Percentiles rank a stretch among this genome's conserved stretches.
Conservation (phyloP, 805 yeast species). For the Myxozyma mucilagina region DNA sequence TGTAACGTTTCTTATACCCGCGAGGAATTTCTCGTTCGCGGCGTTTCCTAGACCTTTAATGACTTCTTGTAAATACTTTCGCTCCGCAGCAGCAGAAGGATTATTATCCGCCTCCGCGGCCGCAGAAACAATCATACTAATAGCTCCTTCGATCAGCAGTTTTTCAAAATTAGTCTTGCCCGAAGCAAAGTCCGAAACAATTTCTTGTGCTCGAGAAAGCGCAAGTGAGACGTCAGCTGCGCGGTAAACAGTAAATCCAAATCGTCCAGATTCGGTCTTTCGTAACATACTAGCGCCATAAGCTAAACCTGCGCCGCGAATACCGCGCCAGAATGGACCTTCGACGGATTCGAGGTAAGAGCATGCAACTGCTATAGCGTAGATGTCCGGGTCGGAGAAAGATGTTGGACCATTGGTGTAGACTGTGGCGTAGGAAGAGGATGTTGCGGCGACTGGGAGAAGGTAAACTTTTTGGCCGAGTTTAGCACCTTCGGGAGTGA, state of each 20-base stretch:
- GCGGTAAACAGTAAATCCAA: conserved; percentile 69
- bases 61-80: conserved; percentile 64
- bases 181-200: conserved; percentile 51
- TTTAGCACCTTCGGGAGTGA: conserved; percentile 56
- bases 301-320: conserved; percentile 91
- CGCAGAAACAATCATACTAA: conserved; percentile 70
- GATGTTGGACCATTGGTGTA: conserved; percentile 60
- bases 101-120: conserved; percentile 71
- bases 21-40: conserved; percentile 56
- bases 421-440: conserved; percentile 67
- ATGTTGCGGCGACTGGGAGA: conserved; percentile 78
- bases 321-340: conserved; percentile 96
- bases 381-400: conserved; percentile 59
- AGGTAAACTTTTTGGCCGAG: conserved; percentile 60
- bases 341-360: conserved; percentile 83
- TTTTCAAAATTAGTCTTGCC: conserved; percentile 59
- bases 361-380: conserved; percentile 68
- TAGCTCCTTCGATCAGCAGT: conserved; percentile 65
- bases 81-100: conserved; percentile 61
- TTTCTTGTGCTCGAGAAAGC: conserved; percentile 48
- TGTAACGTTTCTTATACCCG: conserved; percentile 51
- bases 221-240: conserved; percentile 79
- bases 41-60: conserved; percentile 70
- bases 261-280: conserved; percentile 63
- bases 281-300: conserved; percentile 75